Conservation (phyloP, 208 protist species). For the Leishmania turanica region DNA sequence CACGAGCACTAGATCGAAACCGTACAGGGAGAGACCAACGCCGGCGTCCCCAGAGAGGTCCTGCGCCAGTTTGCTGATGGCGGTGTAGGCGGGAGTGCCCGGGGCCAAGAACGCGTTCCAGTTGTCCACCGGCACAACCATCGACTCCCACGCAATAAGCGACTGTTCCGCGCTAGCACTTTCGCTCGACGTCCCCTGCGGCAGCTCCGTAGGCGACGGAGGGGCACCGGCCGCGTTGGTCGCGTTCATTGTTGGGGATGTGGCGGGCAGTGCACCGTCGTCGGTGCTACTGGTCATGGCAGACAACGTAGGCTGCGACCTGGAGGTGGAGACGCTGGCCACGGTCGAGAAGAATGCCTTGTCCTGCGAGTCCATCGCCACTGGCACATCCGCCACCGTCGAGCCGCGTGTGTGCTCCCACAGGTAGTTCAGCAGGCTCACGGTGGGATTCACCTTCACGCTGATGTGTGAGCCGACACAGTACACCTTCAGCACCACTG, state of each 20-base stretch:
- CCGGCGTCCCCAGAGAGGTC: conserved; percentile 33
- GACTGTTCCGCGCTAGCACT: neutral
- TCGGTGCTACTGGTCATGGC: conserved; percentile 12
- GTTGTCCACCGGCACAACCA: conserved; percentile 22
- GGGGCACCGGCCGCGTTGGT: neutral
- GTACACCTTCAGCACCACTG: conserved; percentile 89
- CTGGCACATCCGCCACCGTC: conserved; percentile 32
- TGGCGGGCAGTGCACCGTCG: conserved; percentile 2
- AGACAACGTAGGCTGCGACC: conserved; percentile 9
- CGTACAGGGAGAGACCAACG: conserved; percentile 70
- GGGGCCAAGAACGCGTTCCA: conserved; percentile 67
- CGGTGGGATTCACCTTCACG: conserved; percentile 65
- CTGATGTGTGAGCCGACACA: conserved; percentile 56
- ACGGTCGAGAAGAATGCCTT: conserved; percentile 41
- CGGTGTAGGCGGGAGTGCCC: conserved; percentile 43
- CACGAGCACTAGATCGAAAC: conserved; percentile 83
- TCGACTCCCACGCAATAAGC: conserved; percentile 22
- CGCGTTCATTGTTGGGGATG: neutral
- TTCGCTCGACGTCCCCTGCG: neutral
- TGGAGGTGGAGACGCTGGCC: conserved; percentile 20
- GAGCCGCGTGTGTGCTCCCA: conserved; percentile 19
- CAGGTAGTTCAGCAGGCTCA: conserved; percentile 43
- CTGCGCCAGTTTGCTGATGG: conserved; percentile 46
- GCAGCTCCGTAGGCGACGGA: neutral
- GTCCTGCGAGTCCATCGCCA: conserved; percentile 72